phyloP scores from a whole-genome alignment of 179 eudicot species.

The Spinacia oleracea region DNA sequence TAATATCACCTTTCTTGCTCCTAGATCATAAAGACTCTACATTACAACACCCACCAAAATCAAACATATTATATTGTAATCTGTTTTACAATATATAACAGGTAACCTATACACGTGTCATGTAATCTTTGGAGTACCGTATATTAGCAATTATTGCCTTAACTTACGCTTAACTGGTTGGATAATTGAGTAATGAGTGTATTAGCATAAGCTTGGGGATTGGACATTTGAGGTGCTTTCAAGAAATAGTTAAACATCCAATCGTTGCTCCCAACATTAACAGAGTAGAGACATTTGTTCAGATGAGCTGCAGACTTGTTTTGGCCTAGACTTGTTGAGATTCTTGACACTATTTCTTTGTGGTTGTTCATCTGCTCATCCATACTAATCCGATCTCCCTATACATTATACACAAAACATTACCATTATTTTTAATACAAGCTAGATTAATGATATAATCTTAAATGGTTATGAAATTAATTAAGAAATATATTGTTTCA shows the following conservation, averaged over 20 bases:
- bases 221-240: background rate
- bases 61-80: background rate
- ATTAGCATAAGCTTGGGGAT: constrained; percentile 22
- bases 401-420: too few species aligned
- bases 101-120: too few species aligned
- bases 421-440: too few species aligned
- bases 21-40: constrained; percentile 22
- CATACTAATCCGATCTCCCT: constrained; percentile 27
- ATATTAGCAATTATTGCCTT: too few species aligned
- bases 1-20: constrained; percentile 40
- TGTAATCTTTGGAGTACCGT: too few species aligned
- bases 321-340: background rate
- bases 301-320: background rate
- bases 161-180: constrained; percentile 23
- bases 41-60: background rate
- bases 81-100: background rate
- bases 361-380: constrained; percentile 27
- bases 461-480: background rate
- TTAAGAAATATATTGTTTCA: too few species aligned
- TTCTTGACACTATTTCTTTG: constrained; percentile 11
- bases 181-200: constrained; percentile 22
- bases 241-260: constrained; percentile 35
- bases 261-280: constrained; percentile 36
- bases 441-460: too few species aligned
- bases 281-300: constrained; percentile 31